Base-by-base conservation (phyloP, 345 rosid genomes). In the Eucalyptus regnans region DNA sequence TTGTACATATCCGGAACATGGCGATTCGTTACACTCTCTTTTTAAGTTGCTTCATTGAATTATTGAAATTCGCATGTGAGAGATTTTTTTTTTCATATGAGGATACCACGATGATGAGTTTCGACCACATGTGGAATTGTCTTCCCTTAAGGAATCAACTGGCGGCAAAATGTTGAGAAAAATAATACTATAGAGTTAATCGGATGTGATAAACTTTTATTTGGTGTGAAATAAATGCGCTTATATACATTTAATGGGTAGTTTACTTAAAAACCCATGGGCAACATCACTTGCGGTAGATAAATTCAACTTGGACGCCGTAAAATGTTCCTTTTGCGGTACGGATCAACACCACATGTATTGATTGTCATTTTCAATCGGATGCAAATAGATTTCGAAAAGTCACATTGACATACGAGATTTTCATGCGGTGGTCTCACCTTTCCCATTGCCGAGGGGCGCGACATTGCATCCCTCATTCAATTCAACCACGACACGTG, bases 21-120 rank as follows among this genome's bases (percentile, higher is more conserved):
- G 6, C 2, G 10, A 8, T 33, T 9, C 0, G 7, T 31, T 17
- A 2, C 79, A 4, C 5, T 16, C 12, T 15, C 1, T 66, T 4
- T 62, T 66, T 66, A 5, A 66, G 2, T 15, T 66, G 2, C 0
- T n/a, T 13, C 0, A 1, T 8, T 7, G 11, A 64, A n/a, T 15
- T 1, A 10, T 58, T 0, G 0, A 66, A 8, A 4, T 31, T 66
- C 2, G 5, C 5, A 4, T 1, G 4, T 0, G 2, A 29, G 3
- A 29, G 4, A 13, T 15, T n/a, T n/a, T 29, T n/a, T n/a, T n/a
- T 66, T 66, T 8, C 10, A 27, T 66, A 15, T 31, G 41, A 15
- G 1, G 3, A 66, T 31, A 7, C 5, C 5, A 5, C 3, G 12
- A 15, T n/a, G 20, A 62, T 7, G 71, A 66, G 31, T 31, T 66